A percentile compares a stretch with the other conserved stretches of the same genome.
Conservation (phyloP, 78 protist genomes). For the Chrysochromulina tobinii region DNA sequence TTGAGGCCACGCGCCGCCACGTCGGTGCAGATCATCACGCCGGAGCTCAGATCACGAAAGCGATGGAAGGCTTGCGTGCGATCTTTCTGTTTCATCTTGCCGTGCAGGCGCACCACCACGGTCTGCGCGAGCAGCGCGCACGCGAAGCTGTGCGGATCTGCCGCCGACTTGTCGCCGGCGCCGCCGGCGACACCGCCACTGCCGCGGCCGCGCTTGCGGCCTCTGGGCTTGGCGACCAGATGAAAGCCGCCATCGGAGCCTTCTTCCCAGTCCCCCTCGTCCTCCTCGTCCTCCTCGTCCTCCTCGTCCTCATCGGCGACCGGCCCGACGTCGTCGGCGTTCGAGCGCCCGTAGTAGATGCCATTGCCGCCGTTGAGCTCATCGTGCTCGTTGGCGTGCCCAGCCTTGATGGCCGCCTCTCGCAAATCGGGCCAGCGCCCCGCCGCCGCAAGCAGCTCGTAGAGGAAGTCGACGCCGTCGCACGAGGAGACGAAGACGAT, state of each 20-base stretch:
- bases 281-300: too few species aligned
- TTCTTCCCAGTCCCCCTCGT: too few species aligned
- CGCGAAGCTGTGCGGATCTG: too few species aligned
- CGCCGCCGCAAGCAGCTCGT: neutral
- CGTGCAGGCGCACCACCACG: neutral
- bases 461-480: constrained; percentile 57
- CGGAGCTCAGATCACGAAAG: constrained; percentile 45
- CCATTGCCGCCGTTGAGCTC: too few species aligned
- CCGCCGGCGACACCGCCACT: neutral
- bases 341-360: too few species aligned
- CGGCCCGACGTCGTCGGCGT: too few species aligned
- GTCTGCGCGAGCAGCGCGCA: too few species aligned
- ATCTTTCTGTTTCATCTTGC: constrained; percentile 27
- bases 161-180: neutral
- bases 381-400: too few species aligned
- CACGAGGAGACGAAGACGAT: constrained; percentile 54
- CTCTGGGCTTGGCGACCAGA: too few species aligned
- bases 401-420: neutral
- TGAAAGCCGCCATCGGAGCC: too few species aligned
- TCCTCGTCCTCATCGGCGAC: too few species aligned
- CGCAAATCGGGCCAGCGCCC: neutral
- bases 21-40: constrained; percentile 82
- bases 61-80: constrained; percentile 62
- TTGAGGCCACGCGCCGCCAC: constrained; percentile 92
- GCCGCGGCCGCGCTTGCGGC: too few species aligned